Evolutionary conservation across 371 early-diverging fungal genomes (phyloP).

Genomic region (Rhizopus microsporus): DNA sequence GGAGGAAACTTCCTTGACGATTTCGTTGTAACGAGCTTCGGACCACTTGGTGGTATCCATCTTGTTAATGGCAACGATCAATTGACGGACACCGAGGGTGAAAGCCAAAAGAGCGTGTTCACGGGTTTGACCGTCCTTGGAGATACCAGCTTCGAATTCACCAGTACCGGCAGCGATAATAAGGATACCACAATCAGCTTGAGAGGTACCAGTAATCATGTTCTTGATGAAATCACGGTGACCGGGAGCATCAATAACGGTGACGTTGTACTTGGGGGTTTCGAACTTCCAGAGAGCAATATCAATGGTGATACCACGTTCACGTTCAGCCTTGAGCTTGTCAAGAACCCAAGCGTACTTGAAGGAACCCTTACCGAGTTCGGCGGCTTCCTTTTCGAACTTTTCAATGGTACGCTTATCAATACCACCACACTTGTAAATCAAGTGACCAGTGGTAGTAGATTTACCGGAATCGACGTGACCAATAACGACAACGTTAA

Average conservation of each 20-base stretch:
- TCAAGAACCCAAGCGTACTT: conserved; percentile 97
- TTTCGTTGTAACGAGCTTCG: conserved; percentile 93
- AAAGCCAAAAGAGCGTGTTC: conserved; percentile 99
- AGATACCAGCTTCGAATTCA: conserved; percentile 99
- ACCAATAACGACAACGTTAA: conserved; percentile 99
- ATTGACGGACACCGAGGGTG: conserved; percentile 97
- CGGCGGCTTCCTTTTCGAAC: conserved; percentile 98
- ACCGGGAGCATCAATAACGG: conserved; percentile 99
- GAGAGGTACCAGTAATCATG: conserved; percentile 97
- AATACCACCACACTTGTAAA: conserved; percentile 99
- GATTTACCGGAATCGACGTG: conserved; percentile 96
- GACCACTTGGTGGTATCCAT: conserved; percentile 97
- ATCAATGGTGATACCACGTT: conserved; percentile 98
- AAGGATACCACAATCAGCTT: conserved; percentile 96
- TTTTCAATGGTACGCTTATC: conserved; percentile 99
- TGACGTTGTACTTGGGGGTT: conserved; percentile 94
- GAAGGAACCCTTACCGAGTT: conserved; percentile 99
- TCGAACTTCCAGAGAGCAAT: conserved; percentile 99
- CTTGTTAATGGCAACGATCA: conserved; percentile 99
- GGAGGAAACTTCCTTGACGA: conserved; percentile 90
- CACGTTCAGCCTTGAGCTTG: conserved; percentile 97
- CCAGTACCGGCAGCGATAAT: conserved; percentile 94
- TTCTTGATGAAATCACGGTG: conserved; percentile 99
- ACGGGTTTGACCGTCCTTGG: conserved; percentile 99
- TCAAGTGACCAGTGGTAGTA: conserved; percentile 88